Evolutionary conservation across 2,329 filamentous ascomycete genomes (phyloP).

Genomic region (Nothopassalora personata): DNA sequence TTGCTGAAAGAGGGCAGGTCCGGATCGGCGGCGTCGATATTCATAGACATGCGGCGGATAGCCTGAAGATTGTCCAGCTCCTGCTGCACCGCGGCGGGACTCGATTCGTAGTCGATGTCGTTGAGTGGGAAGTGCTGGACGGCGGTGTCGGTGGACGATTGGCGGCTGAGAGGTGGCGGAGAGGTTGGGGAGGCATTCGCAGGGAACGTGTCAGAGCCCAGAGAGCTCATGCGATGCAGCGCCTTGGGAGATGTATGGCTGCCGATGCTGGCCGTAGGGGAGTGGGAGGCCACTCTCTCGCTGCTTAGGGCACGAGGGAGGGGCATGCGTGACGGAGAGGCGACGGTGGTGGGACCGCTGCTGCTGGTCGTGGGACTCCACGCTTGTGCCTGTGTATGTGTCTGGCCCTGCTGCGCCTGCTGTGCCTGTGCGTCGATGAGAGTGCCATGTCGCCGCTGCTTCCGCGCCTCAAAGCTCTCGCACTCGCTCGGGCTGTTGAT

Average conservation of each 20-base stretch:
- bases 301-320: slow-evolving; percentile 23
- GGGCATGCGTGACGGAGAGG: slow-evolving; percentile 6
- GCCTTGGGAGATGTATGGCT: slow-evolving; percentile 14
- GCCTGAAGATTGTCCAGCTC: slow-evolving; percentile 90
- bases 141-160: slow-evolving; percentile 33
- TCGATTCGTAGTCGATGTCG: slow-evolving; percentile 82
- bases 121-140: slow-evolving; percentile 60
- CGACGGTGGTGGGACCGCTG: slow-evolving; percentile 4
- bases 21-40: slow-evolving; percentile 65
- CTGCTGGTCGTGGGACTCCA: background rate
- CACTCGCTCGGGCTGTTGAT: slow-evolving; percentile 54
- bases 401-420: background rate
- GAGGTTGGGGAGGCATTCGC: slow-evolving; percentile 27
- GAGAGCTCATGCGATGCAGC: slow-evolving; percentile 35
- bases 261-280: slow-evolving; percentile 13
- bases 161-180: slow-evolving; percentile 36
- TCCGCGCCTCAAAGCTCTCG: slow-evolving; percentile 39
- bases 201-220: slow-evolving; percentile 19
- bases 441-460: slow-evolving; percentile 24
- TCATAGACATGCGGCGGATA: slow-evolving; percentile 89
- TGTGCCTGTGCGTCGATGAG: slow-evolving; percentile 14
- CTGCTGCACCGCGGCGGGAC: slow-evolving; percentile 82
- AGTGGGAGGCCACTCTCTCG: slow-evolving; percentile 23
- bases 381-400: background rate
- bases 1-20: slow-evolving; percentile 67